A percentile compares a stretch with the other conserved stretches of the same genome.
These are phyloP conservation scores for Hyphodiscus hymeniophilus DNA, from an alignment of 495 filamentous ascomycete species.

Conservation along the genomic window DNA sequence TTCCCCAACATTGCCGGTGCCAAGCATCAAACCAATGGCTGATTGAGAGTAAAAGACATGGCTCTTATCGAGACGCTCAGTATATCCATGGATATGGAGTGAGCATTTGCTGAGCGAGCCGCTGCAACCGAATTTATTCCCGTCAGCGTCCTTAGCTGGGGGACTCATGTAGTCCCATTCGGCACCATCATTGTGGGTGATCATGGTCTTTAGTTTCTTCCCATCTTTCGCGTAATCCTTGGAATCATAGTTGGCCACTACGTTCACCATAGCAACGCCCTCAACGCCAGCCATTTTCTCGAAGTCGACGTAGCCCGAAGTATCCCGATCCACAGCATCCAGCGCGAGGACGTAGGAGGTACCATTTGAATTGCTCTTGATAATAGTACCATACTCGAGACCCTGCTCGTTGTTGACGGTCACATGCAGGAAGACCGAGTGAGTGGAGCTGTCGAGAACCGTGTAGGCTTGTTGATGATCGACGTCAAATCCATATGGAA, in stretches of 20 bases:
- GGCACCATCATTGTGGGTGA: conserved; percentile 92
- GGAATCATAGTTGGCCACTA: conserved; percentile 64
- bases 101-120: conserved; percentile 57
- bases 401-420: conserved; percentile 54
- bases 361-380: conserved; percentile 98
- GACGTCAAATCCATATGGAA: conserved; percentile 75
- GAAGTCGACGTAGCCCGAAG: conserved; percentile 77
- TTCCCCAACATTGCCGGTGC: conserved; percentile 81
- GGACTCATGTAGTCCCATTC: conserved; percentile 71
- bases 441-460: conserved; percentile 84
- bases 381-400: conserved; percentile 69
- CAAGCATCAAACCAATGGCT: conserved; percentile 88
- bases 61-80: conserved; percentile 68
- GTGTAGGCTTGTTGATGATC: conserved; percentile 74
- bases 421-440: conserved; percentile 88
- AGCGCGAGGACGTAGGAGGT: conserved; percentile 85
- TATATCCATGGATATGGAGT: conserved; percentile 90
- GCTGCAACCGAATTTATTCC: conserved; percentile 60
- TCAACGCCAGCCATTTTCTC: conserved; percentile 91
- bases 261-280: conserved; percentile 80
- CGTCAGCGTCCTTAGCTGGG: conserved; percentile 57
- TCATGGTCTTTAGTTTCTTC: conserved; percentile 81
- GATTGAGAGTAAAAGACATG: conserved; percentile 82
- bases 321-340: conserved; percentile 66
- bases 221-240: conserved; percentile 47